Percentiles rank a stretch among this genome's conserved stretches.
Conservation (phyloP, 148 eudicot genomes). For the Persicaria tinctoria region DNA sequence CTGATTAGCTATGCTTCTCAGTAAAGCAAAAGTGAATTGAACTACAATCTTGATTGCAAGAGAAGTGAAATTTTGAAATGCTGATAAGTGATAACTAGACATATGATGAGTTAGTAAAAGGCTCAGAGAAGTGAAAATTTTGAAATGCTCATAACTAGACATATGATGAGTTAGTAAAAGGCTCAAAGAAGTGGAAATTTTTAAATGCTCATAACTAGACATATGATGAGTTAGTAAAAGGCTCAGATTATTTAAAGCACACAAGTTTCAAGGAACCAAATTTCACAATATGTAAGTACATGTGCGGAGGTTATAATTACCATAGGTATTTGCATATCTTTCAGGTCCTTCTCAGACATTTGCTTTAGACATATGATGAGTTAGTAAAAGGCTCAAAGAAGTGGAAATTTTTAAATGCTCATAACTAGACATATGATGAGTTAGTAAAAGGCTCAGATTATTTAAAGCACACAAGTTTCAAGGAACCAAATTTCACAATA, state of each 20-base stretch:
- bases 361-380: conserved; percentile 22
- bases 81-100: background rate
- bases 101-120: background rate
- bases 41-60: background rate
- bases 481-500: background rate
- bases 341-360: conserved; percentile 34
- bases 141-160: background rate
- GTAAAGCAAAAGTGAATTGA: no score
- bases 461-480: background rate
- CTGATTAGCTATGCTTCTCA: background rate
- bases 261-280: background rate
- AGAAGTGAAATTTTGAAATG: background rate
- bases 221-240: background rate
- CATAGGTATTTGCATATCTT: conserved; percentile 37
- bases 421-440: background rate
- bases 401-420: background rate
- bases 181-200: background rate
- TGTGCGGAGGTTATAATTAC: conserved; percentile 15
- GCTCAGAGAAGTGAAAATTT: background rate
- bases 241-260: background rate
- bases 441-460: background rate
- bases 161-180: background rate
- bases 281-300: background rate
- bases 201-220: background rate
- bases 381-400: no score